These are phyloP conservation scores for Hypoxylon sp. DNA, from an alignment of 2,329 filamentous ascomycete species.

Conservation along the genomic window DNA sequence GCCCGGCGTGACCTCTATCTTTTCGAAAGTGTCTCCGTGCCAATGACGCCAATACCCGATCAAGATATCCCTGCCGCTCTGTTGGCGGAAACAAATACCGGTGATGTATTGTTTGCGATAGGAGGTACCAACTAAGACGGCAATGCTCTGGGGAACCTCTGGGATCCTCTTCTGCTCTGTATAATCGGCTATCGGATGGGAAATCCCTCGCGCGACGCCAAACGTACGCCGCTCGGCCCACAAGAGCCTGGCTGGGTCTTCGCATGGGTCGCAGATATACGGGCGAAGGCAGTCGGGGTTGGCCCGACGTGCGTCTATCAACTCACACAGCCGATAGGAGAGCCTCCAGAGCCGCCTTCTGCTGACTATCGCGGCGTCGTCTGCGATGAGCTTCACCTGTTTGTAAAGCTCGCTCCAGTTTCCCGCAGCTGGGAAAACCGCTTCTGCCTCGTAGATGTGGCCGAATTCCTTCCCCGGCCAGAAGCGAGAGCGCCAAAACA, in stretches of 20 bases:
- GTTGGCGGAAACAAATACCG: no score
- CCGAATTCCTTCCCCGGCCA: not conserved
- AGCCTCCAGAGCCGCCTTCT: not conserved
- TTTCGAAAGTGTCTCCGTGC: no score
- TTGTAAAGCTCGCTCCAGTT: not conserved
- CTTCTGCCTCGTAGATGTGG: not conserved
- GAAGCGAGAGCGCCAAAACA: not conserved
- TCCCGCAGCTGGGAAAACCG: not conserved
- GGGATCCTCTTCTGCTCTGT: no score
- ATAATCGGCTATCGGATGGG: no score
- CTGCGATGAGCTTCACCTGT: not conserved
- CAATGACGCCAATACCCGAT: not conserved
- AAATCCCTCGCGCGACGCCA: no score
- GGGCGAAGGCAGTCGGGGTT: no score
- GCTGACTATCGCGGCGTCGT: not conserved
- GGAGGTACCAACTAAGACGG: no score
- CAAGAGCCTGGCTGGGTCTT: no score
- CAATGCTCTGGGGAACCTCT: no score
- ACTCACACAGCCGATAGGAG: not conserved
- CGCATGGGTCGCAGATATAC: no score
- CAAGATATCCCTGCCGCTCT: not conserved
- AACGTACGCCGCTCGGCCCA: no score
- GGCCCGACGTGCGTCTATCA: not conserved
- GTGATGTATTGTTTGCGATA: no score
- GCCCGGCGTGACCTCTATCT: not conserved